Percentiles rank a stretch among this genome's conserved stretches.
Conservation (phyloP, 352 stramenopile species). For the Halophytophthora batemanensis region DNA sequence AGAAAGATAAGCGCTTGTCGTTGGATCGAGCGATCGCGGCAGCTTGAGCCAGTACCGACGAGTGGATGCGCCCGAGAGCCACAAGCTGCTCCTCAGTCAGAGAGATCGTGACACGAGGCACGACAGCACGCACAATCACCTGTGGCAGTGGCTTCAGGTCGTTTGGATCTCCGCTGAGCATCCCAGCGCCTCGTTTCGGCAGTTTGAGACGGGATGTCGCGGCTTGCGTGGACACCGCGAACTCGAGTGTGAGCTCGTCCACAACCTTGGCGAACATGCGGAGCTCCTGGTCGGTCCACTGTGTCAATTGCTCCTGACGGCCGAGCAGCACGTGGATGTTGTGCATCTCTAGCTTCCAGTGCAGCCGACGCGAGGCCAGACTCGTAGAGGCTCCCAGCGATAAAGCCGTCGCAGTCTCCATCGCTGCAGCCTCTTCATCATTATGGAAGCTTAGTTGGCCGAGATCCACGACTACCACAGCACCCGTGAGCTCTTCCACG, state of each 20-base stretch:
- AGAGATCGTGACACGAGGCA: constrained; percentile 41
- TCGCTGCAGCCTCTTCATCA: constrained; percentile 24
- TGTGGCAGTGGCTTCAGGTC: constrained; percentile 20
- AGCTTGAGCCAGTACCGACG: constrained; percentile 37
- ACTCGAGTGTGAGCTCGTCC: constrained; percentile 58
- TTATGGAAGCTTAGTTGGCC: constrained; percentile 64
- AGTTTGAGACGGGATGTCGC: constrained; percentile 23
- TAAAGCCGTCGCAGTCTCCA: constrained; percentile 11
- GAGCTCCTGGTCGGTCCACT: constrained; percentile 39
- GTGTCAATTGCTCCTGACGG: constrained; percentile 28
- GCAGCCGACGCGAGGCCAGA: constrained; percentile 25
- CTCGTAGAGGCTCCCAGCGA: not conserved
- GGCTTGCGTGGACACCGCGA: constrained; percentile 42
- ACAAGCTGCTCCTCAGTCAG: constrained; percentile 58
- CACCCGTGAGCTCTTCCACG: constrained; percentile 28
- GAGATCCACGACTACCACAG: constrained; percentile 68
- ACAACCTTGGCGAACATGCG: constrained; percentile 43
- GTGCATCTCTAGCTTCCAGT: constrained; percentile 61
- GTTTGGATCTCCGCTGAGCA: not conserved
- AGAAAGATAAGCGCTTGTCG: constrained; percentile 14
- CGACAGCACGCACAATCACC: constrained; percentile 29
- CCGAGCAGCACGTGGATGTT: constrained; percentile 64
- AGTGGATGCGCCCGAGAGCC: constrained; percentile 49
- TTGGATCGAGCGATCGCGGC: constrained; percentile 10
- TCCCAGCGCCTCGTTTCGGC: constrained; percentile 9